Conservation (phyloP, 768 basidiomycete genomes). For the Leccinum fibrillosum region DNA sequence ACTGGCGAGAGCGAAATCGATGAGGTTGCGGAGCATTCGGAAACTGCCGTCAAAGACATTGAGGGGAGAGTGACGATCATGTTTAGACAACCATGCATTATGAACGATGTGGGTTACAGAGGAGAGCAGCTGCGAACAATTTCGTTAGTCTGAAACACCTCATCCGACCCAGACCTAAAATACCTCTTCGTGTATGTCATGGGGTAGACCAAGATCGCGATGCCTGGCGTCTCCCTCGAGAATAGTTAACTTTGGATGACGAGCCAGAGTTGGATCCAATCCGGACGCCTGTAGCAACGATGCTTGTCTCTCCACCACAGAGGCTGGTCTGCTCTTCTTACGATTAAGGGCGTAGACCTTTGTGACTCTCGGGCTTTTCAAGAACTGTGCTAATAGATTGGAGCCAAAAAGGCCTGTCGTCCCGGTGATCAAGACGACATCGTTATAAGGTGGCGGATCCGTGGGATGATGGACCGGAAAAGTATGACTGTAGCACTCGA, state of each 20-base stretch:
- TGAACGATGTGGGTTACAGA: slow-evolving; percentile 38
- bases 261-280: slow-evolving; percentile 25
- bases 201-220: slow-evolving; percentile 25
- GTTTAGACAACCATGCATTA: slow-evolving; percentile 23
- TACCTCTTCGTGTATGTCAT: slow-evolving; percentile 28
- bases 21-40: slow-evolving; percentile 26
- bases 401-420: slow-evolving; percentile 35
- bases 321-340: slow-evolving; percentile 11
- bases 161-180: not conserved
- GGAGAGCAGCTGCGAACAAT: slow-evolving; percentile 11
- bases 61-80: slow-evolving; percentile 3
- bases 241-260: slow-evolving; percentile 30
- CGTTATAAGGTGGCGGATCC: not conserved
- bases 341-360: slow-evolving; percentile 32
- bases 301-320: slow-evolving; percentile 26
- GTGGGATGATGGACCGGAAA: slow-evolving; percentile 12
- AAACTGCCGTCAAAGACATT: slow-evolving; percentile 9
- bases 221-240: slow-evolving; percentile 30
- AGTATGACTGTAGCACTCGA: not conserved
- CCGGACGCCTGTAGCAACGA: slow-evolving; percentile 29
- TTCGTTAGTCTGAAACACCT: not conserved
- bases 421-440: slow-evolving; percentile 32
- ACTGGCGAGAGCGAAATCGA: slow-evolving; percentile 37
- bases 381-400: slow-evolving; percentile 23
- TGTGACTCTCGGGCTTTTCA: slow-evolving; percentile 10